Conservation (phyloP, 257 asterid genomes). For the Rehmannia glutinosa region DNA sequence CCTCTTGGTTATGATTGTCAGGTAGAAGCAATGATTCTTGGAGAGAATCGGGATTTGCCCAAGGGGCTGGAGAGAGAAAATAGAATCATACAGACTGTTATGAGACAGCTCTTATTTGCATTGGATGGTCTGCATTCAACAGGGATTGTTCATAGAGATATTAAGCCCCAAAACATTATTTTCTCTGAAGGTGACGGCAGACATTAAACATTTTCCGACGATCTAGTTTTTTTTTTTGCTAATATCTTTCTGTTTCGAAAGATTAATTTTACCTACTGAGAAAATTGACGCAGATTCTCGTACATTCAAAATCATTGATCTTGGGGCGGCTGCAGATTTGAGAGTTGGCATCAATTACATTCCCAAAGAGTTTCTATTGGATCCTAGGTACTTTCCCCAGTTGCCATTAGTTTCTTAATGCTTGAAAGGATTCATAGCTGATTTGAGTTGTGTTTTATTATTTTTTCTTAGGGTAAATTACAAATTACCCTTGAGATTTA, state of each 20-base stretch:
- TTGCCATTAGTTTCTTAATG: background rate
- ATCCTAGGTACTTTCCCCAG: constrained; percentile 61
- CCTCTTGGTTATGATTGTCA: constrained; percentile 22
- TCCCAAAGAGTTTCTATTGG: constrained; percentile 90
- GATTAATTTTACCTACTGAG: background rate
- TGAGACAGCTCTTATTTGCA: constrained; percentile 88
- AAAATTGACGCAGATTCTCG: constrained; percentile 60
- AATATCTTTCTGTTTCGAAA: background rate
- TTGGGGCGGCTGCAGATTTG: constrained; percentile 96
- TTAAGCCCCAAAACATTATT: constrained; percentile 91
- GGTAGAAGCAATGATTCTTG: constrained; percentile 87
- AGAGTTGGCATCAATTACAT: constrained; percentile 97
- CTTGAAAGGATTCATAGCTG: too few species aligned
- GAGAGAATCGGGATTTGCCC: constrained; percentile 57
- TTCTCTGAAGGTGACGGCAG: constrained; percentile 76
- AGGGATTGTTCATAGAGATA: constrained; percentile 93
- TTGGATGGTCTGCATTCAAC: constrained; percentile 90
- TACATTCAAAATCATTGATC: constrained; percentile 88
- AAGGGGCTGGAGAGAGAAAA: constrained; percentile 92
- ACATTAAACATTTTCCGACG: background rate
- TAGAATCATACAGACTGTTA: constrained; percentile 78
- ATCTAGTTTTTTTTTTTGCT: background rate
- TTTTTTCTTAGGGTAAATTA: background rate
- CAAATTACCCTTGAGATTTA: background rate
- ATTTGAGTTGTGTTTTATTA: too few species aligned